phyloP scores from a whole-genome alignment of 371 early-diverging fungal species.

The Mortierella sp. region DNA sequence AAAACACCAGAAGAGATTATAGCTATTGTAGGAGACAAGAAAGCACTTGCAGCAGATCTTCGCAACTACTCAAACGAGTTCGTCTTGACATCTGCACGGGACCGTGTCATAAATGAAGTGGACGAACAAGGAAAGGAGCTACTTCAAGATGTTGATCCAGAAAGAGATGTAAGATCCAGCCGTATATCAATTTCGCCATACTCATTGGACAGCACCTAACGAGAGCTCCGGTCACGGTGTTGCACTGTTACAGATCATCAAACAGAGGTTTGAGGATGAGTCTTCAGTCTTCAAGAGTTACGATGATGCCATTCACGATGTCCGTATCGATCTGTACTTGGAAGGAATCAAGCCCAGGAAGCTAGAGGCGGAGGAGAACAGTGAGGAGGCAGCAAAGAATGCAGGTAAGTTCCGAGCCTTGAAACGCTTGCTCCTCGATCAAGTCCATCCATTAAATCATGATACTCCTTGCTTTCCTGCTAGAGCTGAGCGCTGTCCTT shows the following conservation, averaged over 20 bases:
- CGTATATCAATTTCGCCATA: neutral
- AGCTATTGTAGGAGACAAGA: conserved; percentile 51
- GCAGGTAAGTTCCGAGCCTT: conserved; percentile 10
- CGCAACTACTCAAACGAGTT: conserved; percentile 55
- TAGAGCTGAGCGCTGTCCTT: conserved; percentile 37
- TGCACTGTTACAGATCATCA: conserved; percentile 45
- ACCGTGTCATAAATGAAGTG: conserved; percentile 52
- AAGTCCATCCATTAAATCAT: no score
- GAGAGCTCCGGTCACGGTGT: neutral
- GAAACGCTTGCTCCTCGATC: no score
- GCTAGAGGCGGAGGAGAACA: conserved; percentile 25
- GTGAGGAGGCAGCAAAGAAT: conserved; percentile 24
- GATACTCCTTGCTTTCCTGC: no score
- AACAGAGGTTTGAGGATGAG: conserved; percentile 58
- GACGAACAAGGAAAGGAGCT: conserved; percentile 56
- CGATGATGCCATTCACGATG: conserved; percentile 58
- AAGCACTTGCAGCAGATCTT: conserved; percentile 50
- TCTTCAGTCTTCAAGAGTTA: conserved; percentile 56
- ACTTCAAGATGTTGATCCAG: conserved; percentile 52
- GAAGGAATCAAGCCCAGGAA: conserved; percentile 49
- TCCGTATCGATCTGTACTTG: conserved; percentile 54
- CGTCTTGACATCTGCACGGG: conserved; percentile 53
- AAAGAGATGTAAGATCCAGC: conserved; percentile 44
- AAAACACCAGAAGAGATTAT: conserved; percentile 55
- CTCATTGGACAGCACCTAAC: neutral